Conservation (phyloP, 225 moss, liverwort and hornwort genomes). For the Physcomitrium patens region DNA sequence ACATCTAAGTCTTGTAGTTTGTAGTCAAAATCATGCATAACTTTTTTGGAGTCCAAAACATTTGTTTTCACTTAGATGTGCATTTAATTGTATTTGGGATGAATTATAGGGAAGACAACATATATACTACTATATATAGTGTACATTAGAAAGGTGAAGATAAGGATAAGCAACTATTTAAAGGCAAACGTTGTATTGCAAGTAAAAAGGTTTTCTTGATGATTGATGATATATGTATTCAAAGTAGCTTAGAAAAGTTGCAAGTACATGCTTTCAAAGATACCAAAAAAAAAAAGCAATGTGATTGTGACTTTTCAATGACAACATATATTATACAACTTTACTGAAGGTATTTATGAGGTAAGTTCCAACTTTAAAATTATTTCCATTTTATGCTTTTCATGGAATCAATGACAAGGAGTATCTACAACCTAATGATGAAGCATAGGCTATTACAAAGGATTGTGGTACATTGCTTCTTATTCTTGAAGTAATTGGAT, state of each 20-base stretch:
- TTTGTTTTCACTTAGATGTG: no score
- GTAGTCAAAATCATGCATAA: no score
- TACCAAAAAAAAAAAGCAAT: background rate
- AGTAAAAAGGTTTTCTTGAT: background rate
- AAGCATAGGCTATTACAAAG: background rate
- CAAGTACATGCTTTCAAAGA: no score
- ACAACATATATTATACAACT: background rate
- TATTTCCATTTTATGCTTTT: conserved; percentile 2
- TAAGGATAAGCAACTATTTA: no score
- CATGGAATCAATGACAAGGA: background rate
- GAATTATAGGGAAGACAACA: no score
- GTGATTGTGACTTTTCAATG: background rate
- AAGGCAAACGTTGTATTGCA: background rate
- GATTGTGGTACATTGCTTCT: background rate
- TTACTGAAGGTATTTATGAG: background rate
- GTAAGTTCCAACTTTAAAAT: background rate
- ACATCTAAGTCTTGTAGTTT: no score
- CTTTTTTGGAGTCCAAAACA: no score
- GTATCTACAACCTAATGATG: no score
- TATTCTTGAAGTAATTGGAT: background rate
- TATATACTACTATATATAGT: no score
- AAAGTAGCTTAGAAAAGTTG: no score
- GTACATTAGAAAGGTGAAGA: no score
- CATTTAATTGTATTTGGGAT: no score
- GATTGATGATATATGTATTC: background rate